These are phyloP conservation scores for Chenopodium formosanum DNA, from an alignment of 148 eudicot species.

Conservation along the genomic window DNA sequence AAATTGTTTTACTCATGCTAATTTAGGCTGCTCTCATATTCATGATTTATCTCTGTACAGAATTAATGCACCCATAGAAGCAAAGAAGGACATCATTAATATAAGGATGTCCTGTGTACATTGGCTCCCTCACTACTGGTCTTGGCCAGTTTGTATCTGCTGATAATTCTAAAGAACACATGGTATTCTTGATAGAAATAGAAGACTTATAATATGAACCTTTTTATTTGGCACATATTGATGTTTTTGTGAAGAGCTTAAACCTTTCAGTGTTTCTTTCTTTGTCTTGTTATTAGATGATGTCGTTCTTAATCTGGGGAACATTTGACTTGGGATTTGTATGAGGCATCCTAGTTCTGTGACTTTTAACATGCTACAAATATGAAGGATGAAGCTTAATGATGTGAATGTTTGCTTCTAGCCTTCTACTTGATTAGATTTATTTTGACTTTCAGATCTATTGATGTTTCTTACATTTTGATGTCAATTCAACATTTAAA, in stretches of 20 bases:
- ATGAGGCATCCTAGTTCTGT: neutral
- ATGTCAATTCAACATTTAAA: no score
- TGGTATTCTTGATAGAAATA: neutral
- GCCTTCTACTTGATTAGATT: no score
- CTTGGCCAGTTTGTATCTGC: neutral
- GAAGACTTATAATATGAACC: neutral
- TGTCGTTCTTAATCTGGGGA: neutral
- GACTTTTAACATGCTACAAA: neutral
- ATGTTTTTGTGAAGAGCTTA: neutral
- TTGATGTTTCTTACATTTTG: no score
- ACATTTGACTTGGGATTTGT: neutral
- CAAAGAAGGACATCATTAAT: neutral
- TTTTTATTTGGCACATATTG: neutral
- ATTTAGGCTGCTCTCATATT: neutral
- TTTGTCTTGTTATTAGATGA: neutral
- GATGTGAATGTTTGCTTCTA: neutral
- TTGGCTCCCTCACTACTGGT: neutral
- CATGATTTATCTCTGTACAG: neutral
- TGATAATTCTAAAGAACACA: neutral
- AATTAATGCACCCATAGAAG: neutral
- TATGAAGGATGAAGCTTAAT: neutral
- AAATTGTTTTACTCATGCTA: neutral
- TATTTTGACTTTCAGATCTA: no score
- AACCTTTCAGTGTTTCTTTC: neutral
- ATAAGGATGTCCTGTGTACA: neutral